Percentiles rank a stretch among this genome's conserved stretches.
Conservation (phyloP, 208 protist species). For the Leishmania gerbilli region DNA sequence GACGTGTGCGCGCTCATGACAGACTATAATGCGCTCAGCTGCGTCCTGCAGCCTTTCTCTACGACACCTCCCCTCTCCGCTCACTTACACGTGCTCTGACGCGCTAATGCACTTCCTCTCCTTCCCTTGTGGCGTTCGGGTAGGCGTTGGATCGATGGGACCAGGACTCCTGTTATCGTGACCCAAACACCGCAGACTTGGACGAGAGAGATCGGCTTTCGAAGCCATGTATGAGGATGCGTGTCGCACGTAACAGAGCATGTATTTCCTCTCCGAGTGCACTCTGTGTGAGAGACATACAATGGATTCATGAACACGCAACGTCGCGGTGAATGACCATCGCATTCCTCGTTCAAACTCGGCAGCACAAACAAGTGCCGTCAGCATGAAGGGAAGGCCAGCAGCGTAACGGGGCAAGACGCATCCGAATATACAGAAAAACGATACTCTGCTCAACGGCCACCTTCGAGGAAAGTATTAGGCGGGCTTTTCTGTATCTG, state of each 20-base stretch:
- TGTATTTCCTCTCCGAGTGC: background rate
- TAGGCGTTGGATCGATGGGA: background rate
- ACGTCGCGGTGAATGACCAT: background rate
- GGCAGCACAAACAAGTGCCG: background rate
- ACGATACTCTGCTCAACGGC: background rate
- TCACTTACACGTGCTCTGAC: background rate
- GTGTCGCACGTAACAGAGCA: background rate
- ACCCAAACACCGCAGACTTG: background rate
- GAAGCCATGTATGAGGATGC: background rate
- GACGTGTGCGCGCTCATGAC: background rate
- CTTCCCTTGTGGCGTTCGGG: background rate
- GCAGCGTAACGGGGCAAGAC: background rate
- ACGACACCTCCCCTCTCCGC: background rate
- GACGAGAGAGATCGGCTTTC: background rate
- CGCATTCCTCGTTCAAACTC: background rate
- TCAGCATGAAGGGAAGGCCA: background rate
- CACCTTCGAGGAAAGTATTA: background rate
- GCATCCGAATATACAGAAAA: background rate
- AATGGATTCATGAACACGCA: background rate
- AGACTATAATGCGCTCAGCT: background rate
- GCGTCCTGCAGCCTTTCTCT: background rate
- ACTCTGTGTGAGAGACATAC: background rate
- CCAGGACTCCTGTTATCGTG: background rate
- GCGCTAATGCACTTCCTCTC: constrained; percentile 5
- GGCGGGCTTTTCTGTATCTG: background rate